Evolutionary conservation across 2,329 filamentous ascomycete genomes (phyloP), one percentile per base, ranked within the genome.

Genomic region (Colletotrichum sp.): DNA sequence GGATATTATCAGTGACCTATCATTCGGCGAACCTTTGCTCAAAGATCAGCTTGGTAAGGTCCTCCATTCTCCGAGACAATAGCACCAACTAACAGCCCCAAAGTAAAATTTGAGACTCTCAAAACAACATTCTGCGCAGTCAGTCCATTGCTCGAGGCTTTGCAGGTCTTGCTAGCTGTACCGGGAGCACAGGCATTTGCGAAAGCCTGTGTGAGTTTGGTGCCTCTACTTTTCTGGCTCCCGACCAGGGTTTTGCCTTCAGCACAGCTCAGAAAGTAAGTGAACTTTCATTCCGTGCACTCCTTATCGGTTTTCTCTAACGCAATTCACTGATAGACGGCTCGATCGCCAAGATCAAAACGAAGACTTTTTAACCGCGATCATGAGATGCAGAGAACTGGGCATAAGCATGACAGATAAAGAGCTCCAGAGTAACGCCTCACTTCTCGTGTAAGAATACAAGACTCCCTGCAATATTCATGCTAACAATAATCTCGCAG

Each of bases 341-440:
- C 34, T 24, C 3, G 24, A 67, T 3, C 69, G 69, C 18, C 30
- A 34, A 34, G 69, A 72, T 26, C 6, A 26, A 8, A 60, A 32
- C 2, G 70, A 68, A 44, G 70, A 72, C 55, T 72, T 72, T 32
- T 32, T 68, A 3, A 68, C 70, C 12, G 70, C 70, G 32, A 72
- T 72, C 15, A 60, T 62, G 52, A 68, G 21, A 28, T 72, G 70
- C 26, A 34, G 34, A 62, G 34, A 72, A 21, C 28, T 62, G 3
- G 55, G 63, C 15, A 72, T 72, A 9, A 39, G n/a, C n/a, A 68
- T 72, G 55, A 68, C 63, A 15, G 55, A 72, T 18, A 52, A 60
- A 10, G 70, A 68, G 36, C 34, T 72, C 3, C 63, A 62, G 10
- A 72, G 70, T 36, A 72, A 72, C 21, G 24, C 63, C 2, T 62